Conservation (phyloP, 768 basidiomycete species). For the Lentinus brumalis region DNA sequence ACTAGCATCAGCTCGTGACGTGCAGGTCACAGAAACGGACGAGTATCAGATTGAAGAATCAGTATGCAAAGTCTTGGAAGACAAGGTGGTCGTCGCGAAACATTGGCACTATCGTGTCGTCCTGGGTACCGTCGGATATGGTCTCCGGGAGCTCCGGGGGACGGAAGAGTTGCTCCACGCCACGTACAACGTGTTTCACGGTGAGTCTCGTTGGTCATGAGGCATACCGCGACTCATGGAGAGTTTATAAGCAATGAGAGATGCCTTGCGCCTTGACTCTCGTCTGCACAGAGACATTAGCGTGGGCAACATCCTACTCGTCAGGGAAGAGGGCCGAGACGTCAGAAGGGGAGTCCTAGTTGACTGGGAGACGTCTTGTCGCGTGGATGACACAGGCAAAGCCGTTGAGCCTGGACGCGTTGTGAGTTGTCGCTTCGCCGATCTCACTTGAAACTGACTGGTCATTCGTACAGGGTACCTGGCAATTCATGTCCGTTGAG, state of each 20-base stretch:
- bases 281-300: constrained; percentile 10
- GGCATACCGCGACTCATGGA: not conserved
- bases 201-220: not conserved
- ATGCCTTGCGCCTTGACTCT: not conserved
- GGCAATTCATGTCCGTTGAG: constrained; percentile 6
- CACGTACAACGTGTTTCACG: constrained; percentile 2
- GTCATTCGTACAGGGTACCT: constrained; percentile 4
- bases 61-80: not conserved
- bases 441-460: not conserved
- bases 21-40: not conserved
- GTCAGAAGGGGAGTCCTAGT: constrained; percentile 3
- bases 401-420: not conserved
- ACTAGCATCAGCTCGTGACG: not conserved
- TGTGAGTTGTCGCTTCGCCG: not conserved
- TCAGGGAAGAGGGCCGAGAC: not conserved
- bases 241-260: not conserved
- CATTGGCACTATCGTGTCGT: constrained; percentile 8
- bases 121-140: constrained; percentile 5
- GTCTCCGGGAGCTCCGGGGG: not conserved
- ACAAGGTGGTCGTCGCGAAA: not conserved
- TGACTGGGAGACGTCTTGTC: constrained; percentile 11
- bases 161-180: constrained; percentile 9
- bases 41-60: too few relatives aligned
- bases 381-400: not conserved
- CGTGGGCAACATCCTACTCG: constrained; percentile 3